These are phyloP conservation scores for Ceratobasidium sp. DNA, from an alignment of 1,284 basidiomycete species.

Conservation along the genomic window DNA sequence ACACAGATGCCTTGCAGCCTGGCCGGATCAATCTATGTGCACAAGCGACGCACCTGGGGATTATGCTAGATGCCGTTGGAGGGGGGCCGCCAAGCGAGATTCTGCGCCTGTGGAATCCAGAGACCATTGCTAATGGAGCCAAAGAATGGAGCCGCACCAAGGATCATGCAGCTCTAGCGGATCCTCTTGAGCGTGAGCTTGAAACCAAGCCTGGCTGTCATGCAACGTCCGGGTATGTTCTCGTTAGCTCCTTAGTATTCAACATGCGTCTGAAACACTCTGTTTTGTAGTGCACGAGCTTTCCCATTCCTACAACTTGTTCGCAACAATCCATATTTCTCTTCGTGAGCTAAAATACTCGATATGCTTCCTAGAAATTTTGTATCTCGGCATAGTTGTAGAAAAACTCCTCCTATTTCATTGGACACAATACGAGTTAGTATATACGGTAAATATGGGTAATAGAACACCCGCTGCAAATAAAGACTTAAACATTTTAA, in stretches of 20 bases:
- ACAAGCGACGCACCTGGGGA: conserved; percentile 26
- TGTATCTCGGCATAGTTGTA: neutral
- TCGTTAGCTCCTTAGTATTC: neutral
- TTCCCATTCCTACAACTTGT: conserved; percentile 20
- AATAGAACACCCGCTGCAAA: neutral
- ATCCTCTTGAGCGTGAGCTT: conserved; percentile 24
- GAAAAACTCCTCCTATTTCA: neutral
- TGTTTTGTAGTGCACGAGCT: conserved; percentile 8
- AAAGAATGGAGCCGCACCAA: conserved; percentile 25
- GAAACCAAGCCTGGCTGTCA: conserved; percentile 34
- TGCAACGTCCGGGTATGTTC: conserved; percentile 13
- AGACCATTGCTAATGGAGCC: conserved; percentile 37
- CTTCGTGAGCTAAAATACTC: neutral
- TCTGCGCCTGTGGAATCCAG: conserved; percentile 35
- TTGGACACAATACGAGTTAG: neutral
- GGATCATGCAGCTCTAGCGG: neutral
- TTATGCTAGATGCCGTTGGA: conserved; percentile 40
- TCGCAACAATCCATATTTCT: conserved; percentile 24
- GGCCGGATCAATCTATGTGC: conserved; percentile 32
- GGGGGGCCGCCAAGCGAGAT: conserved; percentile 31
- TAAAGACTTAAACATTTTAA: neutral
- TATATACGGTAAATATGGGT: neutral
- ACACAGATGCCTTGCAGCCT: conserved; percentile 27
- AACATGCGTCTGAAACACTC: neutral
- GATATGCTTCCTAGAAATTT: neutral